Evolutionary conservation across 164 flowering plant species (phyloP).

Genomic region (Paratinospora sagittata): DNA sequence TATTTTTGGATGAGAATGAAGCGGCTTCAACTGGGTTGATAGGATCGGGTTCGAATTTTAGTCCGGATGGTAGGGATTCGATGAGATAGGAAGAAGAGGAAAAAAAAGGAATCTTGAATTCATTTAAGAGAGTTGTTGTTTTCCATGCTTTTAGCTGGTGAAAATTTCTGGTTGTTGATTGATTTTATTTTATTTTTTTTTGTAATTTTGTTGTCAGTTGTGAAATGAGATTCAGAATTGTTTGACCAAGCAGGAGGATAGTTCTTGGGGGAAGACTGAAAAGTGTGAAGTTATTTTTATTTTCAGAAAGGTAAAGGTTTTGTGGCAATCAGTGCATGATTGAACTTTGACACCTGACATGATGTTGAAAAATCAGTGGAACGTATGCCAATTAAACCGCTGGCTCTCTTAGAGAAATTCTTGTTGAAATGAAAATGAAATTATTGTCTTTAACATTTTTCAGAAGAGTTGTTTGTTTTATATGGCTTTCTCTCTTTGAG

Average conservation of each 20-base stretch:
- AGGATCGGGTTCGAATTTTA: constrained; percentile 1
- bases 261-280: no score
- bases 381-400: background rate
- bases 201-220: background rate
- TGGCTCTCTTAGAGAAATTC: background rate
- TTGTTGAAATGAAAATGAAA: background rate
- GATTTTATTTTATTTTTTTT: background rate
- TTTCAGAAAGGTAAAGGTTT: background rate
- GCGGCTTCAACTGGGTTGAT: constrained; percentile 25
- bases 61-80: background rate
- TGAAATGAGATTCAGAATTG: background rate
- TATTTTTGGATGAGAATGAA: constrained; percentile 31
- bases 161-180: background rate
- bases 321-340: background rate
- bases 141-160: background rate
- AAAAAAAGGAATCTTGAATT: no score
- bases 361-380: background rate
- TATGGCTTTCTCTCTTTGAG: no score
- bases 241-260: no score
- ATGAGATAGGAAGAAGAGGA: constrained; percentile 5
- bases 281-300: background rate
- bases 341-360: background rate
- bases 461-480: no score
- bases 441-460: background rate
- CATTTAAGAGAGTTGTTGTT: no score